Percentiles rank a stretch among this genome's conserved stretches.
Evolutionary conservation across 768 basidiomycete species (phyloP).

Genomic region (Strobilomyces confusus): DNA sequence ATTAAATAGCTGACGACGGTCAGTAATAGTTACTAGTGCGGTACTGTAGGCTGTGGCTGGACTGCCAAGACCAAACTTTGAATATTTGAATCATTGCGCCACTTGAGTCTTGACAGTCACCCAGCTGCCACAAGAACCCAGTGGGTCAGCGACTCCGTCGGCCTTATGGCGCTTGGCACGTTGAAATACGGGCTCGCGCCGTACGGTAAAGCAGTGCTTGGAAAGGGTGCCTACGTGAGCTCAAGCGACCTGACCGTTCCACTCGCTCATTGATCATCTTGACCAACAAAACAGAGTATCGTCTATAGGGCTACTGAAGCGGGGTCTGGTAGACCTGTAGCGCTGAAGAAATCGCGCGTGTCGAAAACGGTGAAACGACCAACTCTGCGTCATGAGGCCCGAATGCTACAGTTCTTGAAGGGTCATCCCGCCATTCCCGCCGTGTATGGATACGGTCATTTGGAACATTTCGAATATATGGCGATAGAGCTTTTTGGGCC

Average conservation of each 20-base stretch:
- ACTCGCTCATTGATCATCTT: not conserved
- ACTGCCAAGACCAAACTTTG: too few relatives aligned
- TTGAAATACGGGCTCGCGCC: constrained; percentile 2
- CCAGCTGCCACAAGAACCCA: too few relatives aligned
- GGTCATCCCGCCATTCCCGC: not conserved
- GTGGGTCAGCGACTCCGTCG: too few relatives aligned
- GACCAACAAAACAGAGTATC: not conserved
- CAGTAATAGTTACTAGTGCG: too few relatives aligned
- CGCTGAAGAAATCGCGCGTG: not conserved
- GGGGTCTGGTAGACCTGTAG: not conserved
- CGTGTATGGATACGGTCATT: not conserved
- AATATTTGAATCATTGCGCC: too few relatives aligned
- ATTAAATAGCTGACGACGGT: too few relatives aligned
- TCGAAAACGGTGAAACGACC: not conserved
- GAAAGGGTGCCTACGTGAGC: constrained; percentile 1
- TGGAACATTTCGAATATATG: constrained; percentile 1
- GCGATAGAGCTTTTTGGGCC: not conserved
- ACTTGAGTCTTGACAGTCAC: too few relatives aligned
- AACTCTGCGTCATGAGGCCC: not conserved
- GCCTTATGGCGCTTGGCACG: not conserved
- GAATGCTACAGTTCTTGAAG: not conserved
- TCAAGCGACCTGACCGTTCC: not conserved
- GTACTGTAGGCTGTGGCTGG: too few relatives aligned
- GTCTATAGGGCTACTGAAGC: constrained; percentile 1
- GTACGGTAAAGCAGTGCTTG: not conserved